These are phyloP conservation scores for Trametes punicea DNA, from an alignment of 768 basidiomycete species.

Conservation along the genomic window DNA sequence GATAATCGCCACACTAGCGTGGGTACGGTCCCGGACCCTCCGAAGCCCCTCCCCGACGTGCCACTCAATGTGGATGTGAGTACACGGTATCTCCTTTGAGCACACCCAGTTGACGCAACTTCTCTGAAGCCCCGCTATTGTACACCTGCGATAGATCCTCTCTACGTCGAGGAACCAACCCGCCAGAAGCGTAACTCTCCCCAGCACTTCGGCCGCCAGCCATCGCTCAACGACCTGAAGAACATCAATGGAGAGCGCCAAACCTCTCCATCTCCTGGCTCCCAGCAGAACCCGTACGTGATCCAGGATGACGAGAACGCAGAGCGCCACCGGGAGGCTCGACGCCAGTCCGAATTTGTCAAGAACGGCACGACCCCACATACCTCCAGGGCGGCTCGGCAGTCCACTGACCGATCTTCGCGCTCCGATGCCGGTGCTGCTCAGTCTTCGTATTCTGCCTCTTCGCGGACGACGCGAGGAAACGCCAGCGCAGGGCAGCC, in stretches of 20 bases:
- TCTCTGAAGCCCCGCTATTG: conserved; percentile 11
- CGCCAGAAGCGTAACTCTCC: conserved; percentile 7
- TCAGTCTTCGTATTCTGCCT: neutral
- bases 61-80: conserved; percentile 10
- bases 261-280: neutral
- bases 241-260: neutral
- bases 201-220: neutral
- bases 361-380: neutral
- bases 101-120: neutral
- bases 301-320: conserved; percentile 6
- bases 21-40: neutral
- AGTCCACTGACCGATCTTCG: neutral
- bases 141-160: conserved; percentile 13
- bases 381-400: neutral
- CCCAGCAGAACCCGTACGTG: conserved; percentile 1
- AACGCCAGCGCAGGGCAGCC: neutral
- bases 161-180: neutral
- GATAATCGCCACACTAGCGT: neutral
- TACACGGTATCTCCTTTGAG: neutral
- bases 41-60: conserved; percentile 5
- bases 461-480: neutral
- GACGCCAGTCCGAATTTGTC: neutral
- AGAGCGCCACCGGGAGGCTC: neutral
- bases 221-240: neutral
- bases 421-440: neutral